These are phyloP conservation scores for Mucuna pruriens DNA, from an alignment of 306 rosid species.

Conservation along the genomic window DNA sequence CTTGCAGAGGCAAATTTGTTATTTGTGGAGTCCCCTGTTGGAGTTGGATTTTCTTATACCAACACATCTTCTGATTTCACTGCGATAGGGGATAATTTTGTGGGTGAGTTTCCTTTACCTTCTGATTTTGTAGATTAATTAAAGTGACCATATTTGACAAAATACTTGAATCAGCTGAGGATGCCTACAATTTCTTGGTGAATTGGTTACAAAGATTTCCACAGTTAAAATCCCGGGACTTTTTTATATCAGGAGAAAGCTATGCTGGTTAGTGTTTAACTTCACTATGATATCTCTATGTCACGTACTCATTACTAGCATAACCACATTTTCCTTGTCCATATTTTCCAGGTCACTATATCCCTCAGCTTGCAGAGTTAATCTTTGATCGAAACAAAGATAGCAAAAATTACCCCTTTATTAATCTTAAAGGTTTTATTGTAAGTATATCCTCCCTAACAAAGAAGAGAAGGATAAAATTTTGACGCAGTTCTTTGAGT, in stretches of 20 bases:
- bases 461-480: neutral
- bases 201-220: slow-evolving; percentile 64
- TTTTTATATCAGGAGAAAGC: slow-evolving; percentile 68
- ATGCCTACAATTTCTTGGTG: slow-evolving; percentile 65
- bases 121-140: neutral
- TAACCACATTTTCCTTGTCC: slow-evolving; percentile 3
- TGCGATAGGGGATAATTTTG: slow-evolving; percentile 55
- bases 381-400: slow-evolving; percentile 58
- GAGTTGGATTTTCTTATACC: slow-evolving; percentile 67
- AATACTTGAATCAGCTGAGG: slow-evolving; percentile 53
- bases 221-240: slow-evolving; percentile 52
- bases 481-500: neutral
- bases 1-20: slow-evolving; percentile 62
- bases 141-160: slow-evolving; percentile 13
- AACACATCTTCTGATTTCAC: slow-evolving; percentile 65
- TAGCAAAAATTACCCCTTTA: slow-evolving; percentile 39
- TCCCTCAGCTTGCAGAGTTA: slow-evolving; percentile 64
- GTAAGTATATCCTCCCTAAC: slow-evolving; percentile 48
- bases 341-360: slow-evolving; percentile 56
- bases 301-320: neutral
- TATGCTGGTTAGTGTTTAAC: slow-evolving; percentile 51
- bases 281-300: neutral
- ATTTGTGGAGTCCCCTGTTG: slow-evolving; percentile 67
- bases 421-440: slow-evolving; percentile 64
- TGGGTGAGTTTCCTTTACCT: slow-evolving; percentile 47